Conservation (phyloP, 1,284 basidiomycete species). For the Papiliotrema nemorosa region DNA sequence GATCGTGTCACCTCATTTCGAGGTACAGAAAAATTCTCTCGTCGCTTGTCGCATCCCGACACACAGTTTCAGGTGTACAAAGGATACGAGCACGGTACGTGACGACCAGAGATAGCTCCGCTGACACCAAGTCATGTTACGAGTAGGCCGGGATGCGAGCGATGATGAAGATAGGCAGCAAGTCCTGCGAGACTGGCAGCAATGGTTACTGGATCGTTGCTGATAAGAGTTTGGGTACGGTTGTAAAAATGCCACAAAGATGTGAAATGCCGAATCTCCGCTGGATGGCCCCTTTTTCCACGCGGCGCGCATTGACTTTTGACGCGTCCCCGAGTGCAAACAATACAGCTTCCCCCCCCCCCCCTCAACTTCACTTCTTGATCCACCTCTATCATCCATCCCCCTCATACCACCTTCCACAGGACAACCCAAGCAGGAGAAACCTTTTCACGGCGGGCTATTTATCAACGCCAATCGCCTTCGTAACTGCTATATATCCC, state of each 20-base stretch:
- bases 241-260: not conserved
- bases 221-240: not conserved
- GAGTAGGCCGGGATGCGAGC: conserved; percentile 41
- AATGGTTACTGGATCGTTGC: conserved; percentile 44
- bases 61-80: conserved; percentile 52
- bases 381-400: too few species aligned
- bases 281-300: not conserved
- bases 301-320: not conserved
- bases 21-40: conserved; percentile 49
- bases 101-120: not conserved
- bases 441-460: too few species aligned
- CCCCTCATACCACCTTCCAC: too few species aligned
- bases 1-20: conserved; percentile 52
- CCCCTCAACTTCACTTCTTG: too few species aligned
- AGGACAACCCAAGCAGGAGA: too few species aligned
- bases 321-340: not conserved
- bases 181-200: conserved; percentile 47
- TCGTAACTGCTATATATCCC: too few species aligned
- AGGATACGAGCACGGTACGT: conserved; percentile 53
- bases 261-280: not conserved
- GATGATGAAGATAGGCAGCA: conserved; percentile 49
- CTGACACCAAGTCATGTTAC: conserved; percentile 41
- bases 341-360: too few species aligned
- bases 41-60: conserved; percentile 45
- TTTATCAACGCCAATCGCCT: too few species aligned